Base-by-base conservation (phyloP, 73 alveolate species). In the Halteria grandinella region DNA sequence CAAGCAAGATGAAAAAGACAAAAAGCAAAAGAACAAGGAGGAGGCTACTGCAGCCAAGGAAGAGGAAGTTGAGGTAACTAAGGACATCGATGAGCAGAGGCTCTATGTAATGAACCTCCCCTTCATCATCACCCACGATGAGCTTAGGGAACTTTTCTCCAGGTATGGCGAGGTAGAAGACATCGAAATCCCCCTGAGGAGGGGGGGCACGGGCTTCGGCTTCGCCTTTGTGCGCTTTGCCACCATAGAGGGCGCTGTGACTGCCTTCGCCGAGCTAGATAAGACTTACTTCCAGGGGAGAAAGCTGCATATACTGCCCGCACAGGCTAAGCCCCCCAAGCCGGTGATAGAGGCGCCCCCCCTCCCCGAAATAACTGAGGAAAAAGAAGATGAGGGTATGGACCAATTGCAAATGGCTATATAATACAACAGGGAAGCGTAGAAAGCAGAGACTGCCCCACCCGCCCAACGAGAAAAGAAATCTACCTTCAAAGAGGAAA, bases 231-330 rank as follows among this genome's bases (percentile, higher is more conserved):
- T 97, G 0, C 76, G 91, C 11, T 95, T 83, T 80, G 89, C 62
- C 57, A 85, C 95, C 36, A 91, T 92, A 1, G 99, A 94, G 75
- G 87, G 94, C 34, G 96, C 98, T 0, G 90, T 95, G 12, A 87
- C 88, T 81, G 99, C 99, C 21, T 95, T 85, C 80, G 94, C 94
- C 43, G 92, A 93, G 70, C 81, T 89, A 83, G 98, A 97, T 72
- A 95, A 96, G 45, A 89, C 79, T 50, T 90, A 85, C 52, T 87
- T 84, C 41, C 80, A 91, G 77, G 99, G 99, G 12, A 80, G 99
- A 32, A 91, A 89, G 28, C 85, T 97, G 0, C 99, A 93, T 57
- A 93, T 97, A 20, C 63, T 88, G 49, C 98, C 98, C 4, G 97
- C 99, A 4, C 83, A 85, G 69, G 88, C 87, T 84, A 95, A 92